A percentile compares a stretch with the other conserved stretches of the same genome.
These are phyloP conservation scores for Ochetophila trinervis DNA, from an alignment of 306 rosid genomes.

Conservation along the genomic window DNA sequence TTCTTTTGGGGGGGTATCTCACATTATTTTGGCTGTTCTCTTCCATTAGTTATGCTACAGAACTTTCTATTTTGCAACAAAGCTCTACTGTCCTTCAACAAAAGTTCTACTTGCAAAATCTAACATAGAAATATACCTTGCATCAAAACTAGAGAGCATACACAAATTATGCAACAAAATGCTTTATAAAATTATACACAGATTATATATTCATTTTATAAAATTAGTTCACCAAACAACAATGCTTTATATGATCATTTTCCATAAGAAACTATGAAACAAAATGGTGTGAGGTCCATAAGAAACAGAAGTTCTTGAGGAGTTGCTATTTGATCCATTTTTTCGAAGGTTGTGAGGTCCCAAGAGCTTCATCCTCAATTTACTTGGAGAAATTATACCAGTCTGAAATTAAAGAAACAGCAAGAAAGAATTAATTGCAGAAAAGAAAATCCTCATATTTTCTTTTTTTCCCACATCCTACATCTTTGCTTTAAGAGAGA, in stretches of 20 bases:
- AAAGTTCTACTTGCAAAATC: no score
- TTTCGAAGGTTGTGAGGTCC: constrained; percentile 64
- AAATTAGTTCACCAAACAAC: not conserved
- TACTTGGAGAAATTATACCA: constrained; percentile 93
- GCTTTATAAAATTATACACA: constrained; percentile 8
- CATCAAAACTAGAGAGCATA: not conserved
- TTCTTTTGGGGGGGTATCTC: no score
- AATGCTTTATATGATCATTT: not conserved
- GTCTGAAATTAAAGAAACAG: constrained; percentile 39
- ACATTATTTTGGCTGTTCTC: no score
- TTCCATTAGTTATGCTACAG: no score
- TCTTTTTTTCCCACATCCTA: no score
- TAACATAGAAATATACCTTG: not conserved
- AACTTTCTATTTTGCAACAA: no score
- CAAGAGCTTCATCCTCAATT: constrained; percentile 86
- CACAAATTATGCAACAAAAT: constrained; percentile 3
- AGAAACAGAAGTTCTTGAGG: constrained; percentile 92
- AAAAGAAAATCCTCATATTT: not conserved
- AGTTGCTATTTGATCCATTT: constrained; percentile 84
- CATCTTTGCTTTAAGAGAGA: no score
- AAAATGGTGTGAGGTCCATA: no score
- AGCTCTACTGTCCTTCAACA: no score
- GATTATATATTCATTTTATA: not conserved
- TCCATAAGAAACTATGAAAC: constrained; percentile 8
- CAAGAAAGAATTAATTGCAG: not conserved